Conservation (phyloP, 2,329 filamentous ascomycete genomes). For the Tetracladium maxilliforme region DNA sequence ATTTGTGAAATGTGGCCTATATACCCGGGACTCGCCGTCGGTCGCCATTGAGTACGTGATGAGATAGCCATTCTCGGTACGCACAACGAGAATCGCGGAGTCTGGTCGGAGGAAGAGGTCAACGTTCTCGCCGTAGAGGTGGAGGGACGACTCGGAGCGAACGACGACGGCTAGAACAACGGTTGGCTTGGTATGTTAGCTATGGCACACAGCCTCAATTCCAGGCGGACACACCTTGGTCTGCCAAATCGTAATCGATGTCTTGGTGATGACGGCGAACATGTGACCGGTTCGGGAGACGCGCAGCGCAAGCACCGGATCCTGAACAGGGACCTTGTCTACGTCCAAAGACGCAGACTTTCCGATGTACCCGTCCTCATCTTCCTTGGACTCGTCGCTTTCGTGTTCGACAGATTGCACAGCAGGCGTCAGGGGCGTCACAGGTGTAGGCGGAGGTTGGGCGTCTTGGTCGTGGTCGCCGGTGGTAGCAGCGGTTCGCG, state of each 20-base stretch:
- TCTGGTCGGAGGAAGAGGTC: slow-evolving; percentile 80
- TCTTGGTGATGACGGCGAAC: slow-evolving; percentile 77
- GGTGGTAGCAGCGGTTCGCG: slow-evolving; percentile 20
- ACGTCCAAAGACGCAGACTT: slow-evolving; percentile 3
- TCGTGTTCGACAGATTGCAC: slow-evolving; percentile 45
- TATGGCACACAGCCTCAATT: slow-evolving; percentile 12
- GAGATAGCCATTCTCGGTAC: slow-evolving; percentile 72
- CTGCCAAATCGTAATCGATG: slow-evolving; percentile 90
- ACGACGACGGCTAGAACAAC: slow-evolving; percentile 76
- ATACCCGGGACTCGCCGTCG: slow-evolving; percentile 70
- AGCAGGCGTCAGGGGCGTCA: slow-evolving; percentile 39
- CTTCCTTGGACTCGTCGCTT: slow-evolving; percentile 8
- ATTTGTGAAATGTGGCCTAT: slow-evolving; percentile 66
- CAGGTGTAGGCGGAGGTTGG: slow-evolving; percentile 28
- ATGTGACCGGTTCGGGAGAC: slow-evolving; percentile 67
- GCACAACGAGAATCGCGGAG: slow-evolving; percentile 80
- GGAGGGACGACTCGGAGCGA: slow-evolving; percentile 65
- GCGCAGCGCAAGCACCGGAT: slow-evolving; percentile 59
- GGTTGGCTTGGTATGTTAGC: slow-evolving; percentile 60
- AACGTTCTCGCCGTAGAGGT: slow-evolving; percentile 73
- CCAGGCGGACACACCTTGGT: slow-evolving; percentile 61
- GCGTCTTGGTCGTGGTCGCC: slow-evolving; percentile 20
- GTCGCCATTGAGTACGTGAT: slow-evolving; percentile 89
- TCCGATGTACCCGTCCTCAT: too few relatives aligned
- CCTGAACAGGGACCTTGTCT: slow-evolving; percentile 47